Base-by-base conservation (phyloP, 1,284 basidiomycete genomes). In the Malassezia pachydermatis region DNA sequence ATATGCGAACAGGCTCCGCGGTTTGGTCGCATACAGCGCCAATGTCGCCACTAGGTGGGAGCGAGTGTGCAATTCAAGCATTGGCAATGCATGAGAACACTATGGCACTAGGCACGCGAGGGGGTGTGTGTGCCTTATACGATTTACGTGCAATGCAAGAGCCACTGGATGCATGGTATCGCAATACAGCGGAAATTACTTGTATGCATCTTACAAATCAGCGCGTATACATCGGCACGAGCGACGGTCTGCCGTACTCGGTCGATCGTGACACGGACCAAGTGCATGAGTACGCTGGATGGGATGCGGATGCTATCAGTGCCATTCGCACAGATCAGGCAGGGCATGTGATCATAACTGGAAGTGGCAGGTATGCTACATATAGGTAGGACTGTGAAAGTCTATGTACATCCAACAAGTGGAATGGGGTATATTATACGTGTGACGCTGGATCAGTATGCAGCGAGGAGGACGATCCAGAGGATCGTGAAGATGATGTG, bases 161-260 rank as follows among this genome's bases (percentile, higher is more conserved):
- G 36, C 48, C 48, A 13, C 5, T 51, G 14, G 36, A 33, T 6
- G 25, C 48, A 7, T 45, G 43, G 23, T 25, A 22, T 16, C 34
- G 48, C 13, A 51, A 45, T 28, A 16, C 29, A 14, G 48, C 48
- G 13, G 27, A 34, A 20, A 20, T 50, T 20, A 37, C 22, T 20
- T 22, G 40, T 19, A 25, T 47, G 16, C 32, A 13, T 8, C 23
- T 25, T 36, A 25, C 20, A n/a, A 38, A 17, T 5, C 24, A 22
- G 1, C 41, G 51, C 2, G 48, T 54, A 49, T 43, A 58, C 5
- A 48, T 62, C 10, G 55, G 60, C 2, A 61, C 63, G n/a, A 34
- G 55, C 20, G 62, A 65, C 28, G 64, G 64, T 10, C 41, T 65
- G 16, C 64, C 64, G 10, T 63, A 60, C 45, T 48, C 36, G 2